Base-by-base conservation (phyloP, 2,329 filamentous ascomycete species). In the Fusarium setosum region DNA sequence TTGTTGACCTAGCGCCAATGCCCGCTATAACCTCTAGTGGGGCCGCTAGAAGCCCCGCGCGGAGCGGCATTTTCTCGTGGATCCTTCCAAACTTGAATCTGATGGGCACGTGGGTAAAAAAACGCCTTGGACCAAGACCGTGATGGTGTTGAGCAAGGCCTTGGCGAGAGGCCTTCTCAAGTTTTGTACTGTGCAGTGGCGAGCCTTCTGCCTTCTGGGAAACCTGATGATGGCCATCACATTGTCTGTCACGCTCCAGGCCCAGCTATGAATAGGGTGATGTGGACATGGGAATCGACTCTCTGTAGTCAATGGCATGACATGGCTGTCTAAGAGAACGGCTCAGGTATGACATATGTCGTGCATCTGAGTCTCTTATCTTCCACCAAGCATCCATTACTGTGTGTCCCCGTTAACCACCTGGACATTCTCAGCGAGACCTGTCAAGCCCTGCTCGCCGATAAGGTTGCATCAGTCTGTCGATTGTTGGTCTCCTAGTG, bases 1-100 rank as follows among this genome's bases (percentile, higher is more conserved):
- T 61, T 54, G 54, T 41, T 42, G n/a, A 32, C 12, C 23, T 61
- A 50, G 59, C 31, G 44, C 21, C 32, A 15, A 29, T 29, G 9
- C 26, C 26, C 12, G 26, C 26, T 29, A 29, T 29, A 8, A 29
- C 9, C n/a, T n/a, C n/a, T 9, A 12, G 26, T 29, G 26, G 26
- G 48, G 20, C 40, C 40, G 32, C 34, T 40, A 20, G n/a, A 34
- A 32, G 34, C 49, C 26, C 56, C 10, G 34, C 18, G 20, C 35
- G 11, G 23, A 37, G 40, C 44, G 29, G 24, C 34, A 50, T 42
- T 45, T 41, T 45, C 17, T 11, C 26, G 23, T 38, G n/a, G n/a
- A 58, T 37, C 23, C 17, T 37, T n/a, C 48, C 59, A 17, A 58
- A 60, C 53, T 40, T 12, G 23, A 24, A 2, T 11, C 18, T 21